Conservation (phyloP, 1,139 yeast species). For the Hansenula anomala region DNA sequence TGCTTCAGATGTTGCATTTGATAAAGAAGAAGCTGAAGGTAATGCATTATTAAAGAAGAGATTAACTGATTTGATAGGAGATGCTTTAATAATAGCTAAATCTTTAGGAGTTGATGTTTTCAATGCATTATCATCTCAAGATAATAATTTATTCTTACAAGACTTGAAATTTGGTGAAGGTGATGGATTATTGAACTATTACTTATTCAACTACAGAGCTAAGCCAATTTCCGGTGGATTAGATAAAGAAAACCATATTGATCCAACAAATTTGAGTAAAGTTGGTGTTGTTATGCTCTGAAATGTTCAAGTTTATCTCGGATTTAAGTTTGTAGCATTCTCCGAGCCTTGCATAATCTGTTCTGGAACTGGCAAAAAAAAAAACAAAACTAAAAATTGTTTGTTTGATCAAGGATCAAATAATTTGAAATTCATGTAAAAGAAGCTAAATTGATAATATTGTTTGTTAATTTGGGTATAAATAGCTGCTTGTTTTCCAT, state of each 20-base stretch:
- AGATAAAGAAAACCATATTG: slow-evolving; percentile 47
- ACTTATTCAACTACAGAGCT: slow-evolving; percentile 84
- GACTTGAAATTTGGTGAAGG: slow-evolving; percentile 89
- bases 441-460: too few species aligned
- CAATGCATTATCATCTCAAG: slow-evolving; percentile 89
- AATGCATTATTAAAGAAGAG: slow-evolving; percentile 46
- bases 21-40: slow-evolving; percentile 26
- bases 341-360: too few species aligned
- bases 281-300: slow-evolving; percentile 84
- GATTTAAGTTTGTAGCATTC: too few species aligned
- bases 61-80: slow-evolving; percentile 56
- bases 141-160: slow-evolving; percentile 76
- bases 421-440: too few species aligned
- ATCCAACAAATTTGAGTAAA: slow-evolving; percentile 60
- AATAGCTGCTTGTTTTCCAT: too few species aligned
- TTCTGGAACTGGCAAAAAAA: too few species aligned
- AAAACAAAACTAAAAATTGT: too few species aligned
- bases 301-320: too few species aligned
- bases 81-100: slow-evolving; percentile 76
- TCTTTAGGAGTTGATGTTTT: slow-evolving; percentile 74
- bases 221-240: slow-evolving; percentile 81
- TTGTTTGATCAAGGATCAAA: too few species aligned
- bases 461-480: too few species aligned
- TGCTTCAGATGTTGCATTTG: slow-evolving; percentile 60
- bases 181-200: slow-evolving; percentile 87